Evolutionary conservation across 306 rosid species (phyloP).

Genomic region (Myrica gale): DNA sequence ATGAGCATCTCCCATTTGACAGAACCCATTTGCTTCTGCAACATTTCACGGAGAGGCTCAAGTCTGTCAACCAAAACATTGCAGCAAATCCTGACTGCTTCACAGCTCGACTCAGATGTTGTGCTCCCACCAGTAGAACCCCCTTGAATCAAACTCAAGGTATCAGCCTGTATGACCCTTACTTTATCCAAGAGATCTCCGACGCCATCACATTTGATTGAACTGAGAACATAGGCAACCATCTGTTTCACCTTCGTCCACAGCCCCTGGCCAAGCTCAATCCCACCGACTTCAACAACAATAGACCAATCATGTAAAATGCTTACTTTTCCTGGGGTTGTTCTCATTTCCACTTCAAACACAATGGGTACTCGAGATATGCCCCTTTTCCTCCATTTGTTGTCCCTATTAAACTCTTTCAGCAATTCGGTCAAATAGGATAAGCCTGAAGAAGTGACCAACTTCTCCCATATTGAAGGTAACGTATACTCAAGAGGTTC

Average conservation of each 20-base stretch:
- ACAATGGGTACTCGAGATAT: slow-evolving; percentile 71
- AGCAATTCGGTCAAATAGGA: slow-evolving; percentile 51
- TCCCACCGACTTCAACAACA: slow-evolving; percentile 89
- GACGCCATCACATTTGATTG: slow-evolving; percentile 52
- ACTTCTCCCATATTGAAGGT: slow-evolving; percentile 71
- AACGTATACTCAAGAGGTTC: slow-evolving; percentile 76
- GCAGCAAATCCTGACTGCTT: slow-evolving; percentile 78
- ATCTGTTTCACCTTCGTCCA: slow-evolving; percentile 96
- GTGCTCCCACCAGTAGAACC: slow-evolving; percentile 90
- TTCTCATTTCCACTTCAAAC: slow-evolving; percentile 37
- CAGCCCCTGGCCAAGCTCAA: slow-evolving; percentile 95
- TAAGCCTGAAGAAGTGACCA: slow-evolving; percentile 58
- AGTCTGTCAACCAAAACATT: slow-evolving; percentile 75
- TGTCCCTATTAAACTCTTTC: slow-evolving; percentile 56
- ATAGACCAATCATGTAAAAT: slow-evolving; percentile 71
- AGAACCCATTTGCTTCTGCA: slow-evolving; percentile 55
- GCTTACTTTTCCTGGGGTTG: slow-evolving; percentile 85
- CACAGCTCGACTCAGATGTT: slow-evolving; percentile 91
- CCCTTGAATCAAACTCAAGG: slow-evolving; percentile 80
- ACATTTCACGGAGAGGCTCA: slow-evolving; percentile 52
- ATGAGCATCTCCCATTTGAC: slow-evolving; percentile 75
- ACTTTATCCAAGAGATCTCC: slow-evolving; percentile 52
- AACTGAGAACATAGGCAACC: slow-evolving; percentile 71
- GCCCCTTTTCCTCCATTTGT: slow-evolving; percentile 78
- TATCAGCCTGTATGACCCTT: slow-evolving; percentile 77